Evolutionary conservation across 2,329 filamentous ascomycete species (phyloP), one percentile per base, ranked within the genome.

Genomic region (Scytalidium lignicola): DNA sequence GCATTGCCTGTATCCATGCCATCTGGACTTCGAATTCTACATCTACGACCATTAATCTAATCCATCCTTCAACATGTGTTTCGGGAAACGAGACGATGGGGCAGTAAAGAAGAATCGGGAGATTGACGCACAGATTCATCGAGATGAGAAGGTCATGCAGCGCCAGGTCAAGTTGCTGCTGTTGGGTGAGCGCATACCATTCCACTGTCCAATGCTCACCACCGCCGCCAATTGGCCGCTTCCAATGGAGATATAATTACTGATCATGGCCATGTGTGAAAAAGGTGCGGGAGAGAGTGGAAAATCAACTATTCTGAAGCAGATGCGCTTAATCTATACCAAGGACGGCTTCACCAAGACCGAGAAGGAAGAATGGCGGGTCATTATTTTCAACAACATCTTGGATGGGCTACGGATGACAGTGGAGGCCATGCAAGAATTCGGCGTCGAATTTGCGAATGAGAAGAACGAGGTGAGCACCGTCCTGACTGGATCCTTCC

Each of bases 241-340:
- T 48, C 40, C 37, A 21, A 15, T 32, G 22, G 29, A 19, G 18
- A n/a, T n/a, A 41, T 47, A 41, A 5, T 26, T 26, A 26, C 23
- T 26, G 23, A 26, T n/a, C 6, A 5, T n/a, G 32, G 15, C 43
- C 37, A 21, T n/a, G 39, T 45, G 46, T 39, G 23, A 10, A 26
- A 26, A 26, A 96, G 91, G 92, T 68, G 92, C 92, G 62, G 92
- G 92, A 65, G 92, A 97, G 72, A 93, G 87, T 51, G 89, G 92
- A 57, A 97, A 97, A 72, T 96, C 92, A 8, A 97, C 92, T 1
- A 91, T 97, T 51, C 81, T 97, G 57, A 97, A 97, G 74, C 92
- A 97, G 76, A 97, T 99, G 93, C 92, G 92, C 68, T 84, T 99
- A 69, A 96, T 99, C 61, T 93, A 97, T 68, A 84, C 90, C 13